Evolutionary conservation across 441 rosid species (phyloP).

Genomic region (Breynia disticha): DNA sequence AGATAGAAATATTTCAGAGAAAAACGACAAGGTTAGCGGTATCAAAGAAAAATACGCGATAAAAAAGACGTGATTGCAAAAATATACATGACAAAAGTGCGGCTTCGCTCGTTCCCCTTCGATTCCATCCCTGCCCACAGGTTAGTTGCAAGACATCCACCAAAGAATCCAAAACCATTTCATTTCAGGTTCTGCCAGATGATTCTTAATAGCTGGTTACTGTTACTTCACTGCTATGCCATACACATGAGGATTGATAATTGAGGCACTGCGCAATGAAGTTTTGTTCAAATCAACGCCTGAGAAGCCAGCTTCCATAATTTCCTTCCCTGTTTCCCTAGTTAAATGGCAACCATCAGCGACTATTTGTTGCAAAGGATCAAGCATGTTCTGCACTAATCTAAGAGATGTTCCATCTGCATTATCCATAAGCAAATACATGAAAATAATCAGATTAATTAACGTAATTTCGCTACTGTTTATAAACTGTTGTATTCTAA

Average conservation of each 20-base stretch:
- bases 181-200: too few relatives aligned
- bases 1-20: too few relatives aligned
- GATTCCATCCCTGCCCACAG: too few relatives aligned
- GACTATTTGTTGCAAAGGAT: conserved; percentile 66
- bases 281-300: conserved; percentile 31
- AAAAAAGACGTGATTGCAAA: too few relatives aligned
- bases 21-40: too few relatives aligned
- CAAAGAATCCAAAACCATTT: too few relatives aligned
- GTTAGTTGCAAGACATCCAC: too few relatives aligned
- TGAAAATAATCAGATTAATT: neutral
- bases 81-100: too few relatives aligned
- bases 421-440: neutral
- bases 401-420: conserved; percentile 69
- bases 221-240: conserved; percentile 56
- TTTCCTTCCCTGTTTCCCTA: conserved; percentile 52
- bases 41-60: too few relatives aligned
- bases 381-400: conserved; percentile 46
- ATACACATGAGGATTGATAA: conserved; percentile 57
- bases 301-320: conserved; percentile 56
- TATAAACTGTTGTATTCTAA: neutral
- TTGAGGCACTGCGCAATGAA: conserved; percentile 31
- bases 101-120: too few relatives aligned
- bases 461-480: neutral
- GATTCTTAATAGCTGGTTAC: too few relatives aligned
- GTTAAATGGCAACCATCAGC: conserved; percentile 80